Evolutionary conservation across 805 yeast species (phyloP).

Genomic region (Dipodascus geniculatus): DNA sequence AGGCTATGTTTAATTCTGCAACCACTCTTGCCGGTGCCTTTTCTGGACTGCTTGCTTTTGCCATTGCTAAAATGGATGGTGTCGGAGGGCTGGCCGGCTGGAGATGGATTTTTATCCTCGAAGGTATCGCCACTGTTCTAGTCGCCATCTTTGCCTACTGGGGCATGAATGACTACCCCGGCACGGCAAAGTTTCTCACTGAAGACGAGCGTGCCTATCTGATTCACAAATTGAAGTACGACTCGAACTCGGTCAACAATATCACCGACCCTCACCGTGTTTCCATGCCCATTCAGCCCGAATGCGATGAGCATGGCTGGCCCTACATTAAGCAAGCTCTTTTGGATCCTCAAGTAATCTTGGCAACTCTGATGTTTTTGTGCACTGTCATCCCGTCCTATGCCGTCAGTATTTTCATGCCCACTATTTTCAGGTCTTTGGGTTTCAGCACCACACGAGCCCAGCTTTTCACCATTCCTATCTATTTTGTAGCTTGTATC

Average conservation of each 20-base stretch:
- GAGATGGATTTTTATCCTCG: constrained; percentile 37
- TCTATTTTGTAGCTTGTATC: constrained; percentile 27
- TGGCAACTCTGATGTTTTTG: neutral
- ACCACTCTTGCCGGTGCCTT: constrained; percentile 46
- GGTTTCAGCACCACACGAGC: constrained; percentile 29
- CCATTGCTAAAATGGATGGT: constrained; percentile 35
- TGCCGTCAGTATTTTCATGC: constrained; percentile 35
- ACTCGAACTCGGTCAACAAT: neutral
- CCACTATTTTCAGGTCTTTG: constrained; percentile 32
- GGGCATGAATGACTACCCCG: constrained; percentile 30
- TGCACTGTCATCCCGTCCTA: constrained; percentile 14
- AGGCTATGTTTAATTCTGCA: constrained; percentile 38
- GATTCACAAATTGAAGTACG: constrained; percentile 11
- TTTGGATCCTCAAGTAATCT: neutral
- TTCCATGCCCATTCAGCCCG: neutral
- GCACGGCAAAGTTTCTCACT: constrained; percentile 27
- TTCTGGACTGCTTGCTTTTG: constrained; percentile 44
- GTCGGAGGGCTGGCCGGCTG: constrained; percentile 31
- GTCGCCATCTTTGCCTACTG: constrained; percentile 27
- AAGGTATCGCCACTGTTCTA: constrained; percentile 32
- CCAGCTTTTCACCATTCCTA: constrained; percentile 35
- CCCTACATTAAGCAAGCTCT: neutral
- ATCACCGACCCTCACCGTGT: neutral
- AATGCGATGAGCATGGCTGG: neutral
- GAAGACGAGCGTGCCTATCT: constrained; percentile 33